Evolutionary conservation across 345 rosid species (phyloP), one percentile per base, ranked within the genome.

Genomic region (Euphorbia lathyris): DNA sequence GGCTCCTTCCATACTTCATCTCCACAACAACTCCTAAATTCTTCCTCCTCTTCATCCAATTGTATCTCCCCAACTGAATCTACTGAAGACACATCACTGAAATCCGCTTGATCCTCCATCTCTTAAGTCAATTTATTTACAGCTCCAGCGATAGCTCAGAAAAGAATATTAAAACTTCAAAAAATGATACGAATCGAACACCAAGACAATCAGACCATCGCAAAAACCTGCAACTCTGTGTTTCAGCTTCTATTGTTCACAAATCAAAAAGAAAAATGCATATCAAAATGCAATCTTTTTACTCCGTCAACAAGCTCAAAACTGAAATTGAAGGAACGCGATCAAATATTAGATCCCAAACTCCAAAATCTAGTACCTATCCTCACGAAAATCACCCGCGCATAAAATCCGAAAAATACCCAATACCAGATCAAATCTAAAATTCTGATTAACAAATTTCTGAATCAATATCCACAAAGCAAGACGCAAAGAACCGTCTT

Each of bases 21-120:
- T 73, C 82, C 99, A 47, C 93, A 92, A 79, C 97, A 95, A 40
- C 99, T 95, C 32, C 93, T 77, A 69, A 95, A 95, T 29, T 95
- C 99, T 45, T 95, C 99, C 60, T 95, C 97, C 0, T 92, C 96
- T 62, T 86, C 92, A 66, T 86, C 92, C 56, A 74, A 63, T 71
- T 65, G 82, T 36, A 68, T 72, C 77, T 62, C 95, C 77, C 85
- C 79, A n/a, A 60, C n/a, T 58, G 79, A 63, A 68, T 73, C 75
- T 50, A 76, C 60, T 12, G 84, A 82, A 65, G 80, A 78, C 23
- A 64, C 80, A 63, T 72, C 81, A 58, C 70, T 67, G 57, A 77
- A 57, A 76, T 65, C 72, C 11, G 52, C 81, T 74, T 58, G 78
- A 71, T 81, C 80, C 47, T 83, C 88, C 98, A 91, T 91, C 56